Percentiles rank a stretch among this genome's conserved stretches.
phyloP scores from a whole-genome alignment of 192 early-diverging fungal genomes.

The Umbelopsis ramanniana region DNA sequence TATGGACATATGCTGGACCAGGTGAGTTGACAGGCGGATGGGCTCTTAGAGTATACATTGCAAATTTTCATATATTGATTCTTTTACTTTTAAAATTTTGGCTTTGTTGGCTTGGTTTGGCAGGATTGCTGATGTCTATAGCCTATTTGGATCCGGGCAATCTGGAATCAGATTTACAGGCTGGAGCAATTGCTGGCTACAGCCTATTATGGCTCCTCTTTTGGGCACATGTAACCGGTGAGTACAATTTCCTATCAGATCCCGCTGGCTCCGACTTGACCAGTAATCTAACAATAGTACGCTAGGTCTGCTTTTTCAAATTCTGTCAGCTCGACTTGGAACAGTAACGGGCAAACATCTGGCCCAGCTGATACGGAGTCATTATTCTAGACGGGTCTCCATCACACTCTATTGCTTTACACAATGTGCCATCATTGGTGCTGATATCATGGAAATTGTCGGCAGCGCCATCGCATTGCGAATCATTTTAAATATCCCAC shows the following conservation, averaged over 20 bases:
- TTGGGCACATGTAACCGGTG: slow-evolving; percentile 53
- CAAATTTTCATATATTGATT: background rate
- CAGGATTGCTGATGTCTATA: slow-evolving; percentile 45
- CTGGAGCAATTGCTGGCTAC: slow-evolving; percentile 62
- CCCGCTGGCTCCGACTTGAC: background rate
- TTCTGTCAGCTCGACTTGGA: slow-evolving; percentile 59
- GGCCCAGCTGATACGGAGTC: slow-evolving; percentile 48
- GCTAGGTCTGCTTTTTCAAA: slow-evolving; percentile 58
- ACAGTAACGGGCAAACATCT: slow-evolving; percentile 62
- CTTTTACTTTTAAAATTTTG: background rate
- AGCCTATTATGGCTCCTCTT: slow-evolving; percentile 66
- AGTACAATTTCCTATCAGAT: background rate
- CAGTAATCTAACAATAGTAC: slow-evolving; percentile 4
- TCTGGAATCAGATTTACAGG: slow-evolving; percentile 64
- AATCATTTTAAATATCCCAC: slow-evolving; percentile 66
- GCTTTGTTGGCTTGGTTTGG: slow-evolving; percentile 1
- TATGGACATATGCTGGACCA: slow-evolving; percentile 63
- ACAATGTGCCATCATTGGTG: slow-evolving; percentile 65
- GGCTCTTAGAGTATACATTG: background rate
- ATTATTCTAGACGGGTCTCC: slow-evolving; percentile 51
- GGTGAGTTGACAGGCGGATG: slow-evolving; percentile 28
- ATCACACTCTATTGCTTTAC: slow-evolving; percentile 57
- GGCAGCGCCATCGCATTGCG: slow-evolving; percentile 84
- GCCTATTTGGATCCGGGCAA: slow-evolving; percentile 70
- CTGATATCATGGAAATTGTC: slow-evolving; percentile 74